Conservation (phyloP, 352 stramenopile genomes). For the Phytopythium sindhum region DNA sequence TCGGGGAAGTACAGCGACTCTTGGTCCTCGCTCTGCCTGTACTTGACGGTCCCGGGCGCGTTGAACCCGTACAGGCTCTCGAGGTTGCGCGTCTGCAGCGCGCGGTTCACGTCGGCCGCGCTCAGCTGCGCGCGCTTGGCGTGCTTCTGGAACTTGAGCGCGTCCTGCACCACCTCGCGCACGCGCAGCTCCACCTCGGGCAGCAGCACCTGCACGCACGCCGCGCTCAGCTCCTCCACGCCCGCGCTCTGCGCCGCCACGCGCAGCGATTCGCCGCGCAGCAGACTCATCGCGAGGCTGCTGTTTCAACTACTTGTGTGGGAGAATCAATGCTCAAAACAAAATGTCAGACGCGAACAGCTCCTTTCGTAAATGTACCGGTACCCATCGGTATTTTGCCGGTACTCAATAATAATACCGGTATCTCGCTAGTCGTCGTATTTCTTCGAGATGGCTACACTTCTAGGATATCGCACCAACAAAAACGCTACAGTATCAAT, state of each 20-base stretch:
- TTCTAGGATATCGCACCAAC: too few species aligned
- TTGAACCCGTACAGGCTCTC: conserved; percentile 81
- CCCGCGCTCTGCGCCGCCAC: conserved; percentile 74
- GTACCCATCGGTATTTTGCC: neutral
- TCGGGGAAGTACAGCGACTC: conserved; percentile 63
- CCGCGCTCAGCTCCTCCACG: conserved; percentile 64
- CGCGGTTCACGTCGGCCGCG: conserved; percentile 73
- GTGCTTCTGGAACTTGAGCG: conserved; percentile 82
- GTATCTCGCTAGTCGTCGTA: conserved; percentile 1
- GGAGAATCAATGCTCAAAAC: too few species aligned
- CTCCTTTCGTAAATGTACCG: too few species aligned
- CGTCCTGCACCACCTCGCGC: conserved; percentile 80
- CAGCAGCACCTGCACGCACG: conserved; percentile 62
- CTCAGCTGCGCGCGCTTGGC: conserved; percentile 55
- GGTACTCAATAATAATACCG: neutral
- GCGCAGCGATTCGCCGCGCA: conserved; percentile 63
- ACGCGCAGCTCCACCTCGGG: conserved; percentile 79
- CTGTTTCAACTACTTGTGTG: neutral
- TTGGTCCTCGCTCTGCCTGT: conserved; percentile 58
- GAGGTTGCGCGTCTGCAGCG: conserved; percentile 64
- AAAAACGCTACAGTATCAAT: too few species aligned
- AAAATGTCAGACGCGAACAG: too few species aligned
- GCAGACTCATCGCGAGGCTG: conserved; percentile 54
- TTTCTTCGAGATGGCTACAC: too few species aligned
- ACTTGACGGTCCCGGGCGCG: conserved; percentile 42